phyloP scores from a whole-genome alignment of 2,329 filamentous ascomycete species.

The Niveomyces coronatus region DNA sequence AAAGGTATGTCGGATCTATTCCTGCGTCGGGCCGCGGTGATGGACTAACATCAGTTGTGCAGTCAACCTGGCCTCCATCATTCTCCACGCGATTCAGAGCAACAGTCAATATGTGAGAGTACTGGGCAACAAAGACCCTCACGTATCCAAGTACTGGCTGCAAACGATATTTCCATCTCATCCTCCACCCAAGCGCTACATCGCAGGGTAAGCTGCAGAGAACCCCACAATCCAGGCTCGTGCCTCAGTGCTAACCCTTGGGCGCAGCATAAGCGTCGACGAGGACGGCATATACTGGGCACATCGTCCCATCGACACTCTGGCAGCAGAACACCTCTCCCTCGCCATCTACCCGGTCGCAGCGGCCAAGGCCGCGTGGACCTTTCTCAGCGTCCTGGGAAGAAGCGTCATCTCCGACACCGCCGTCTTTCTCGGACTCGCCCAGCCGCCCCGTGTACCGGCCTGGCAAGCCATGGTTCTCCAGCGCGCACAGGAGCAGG shows the following conservation, averaged over 20 bases:
- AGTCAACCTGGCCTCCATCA: conserved; percentile 29
- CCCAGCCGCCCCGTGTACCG: conserved; percentile 16
- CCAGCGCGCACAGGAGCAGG: conserved; percentile 18
- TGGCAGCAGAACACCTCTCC: conserved; percentile 32
- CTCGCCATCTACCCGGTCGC: conserved; percentile 45
- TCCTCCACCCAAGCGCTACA: conserved; percentile 49
- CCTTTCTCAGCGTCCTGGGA: conserved; percentile 37
- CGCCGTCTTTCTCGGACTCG: conserved; percentile 35
- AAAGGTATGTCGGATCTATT: conserved; percentile 27
- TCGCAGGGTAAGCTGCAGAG: conserved; percentile 54
- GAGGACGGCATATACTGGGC: conserved; percentile 38
- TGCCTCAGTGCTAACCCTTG: no score
- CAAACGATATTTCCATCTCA: conserved; percentile 48
- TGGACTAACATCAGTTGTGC: background rate
- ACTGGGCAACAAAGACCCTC: conserved; percentile 37
- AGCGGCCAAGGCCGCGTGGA: conserved; percentile 39
- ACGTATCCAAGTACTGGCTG: conserved; percentile 45
- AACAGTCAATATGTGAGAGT: conserved; percentile 30
- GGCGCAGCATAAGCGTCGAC: conserved; percentile 39
- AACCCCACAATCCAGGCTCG: no score
- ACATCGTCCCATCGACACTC: conserved; percentile 37
- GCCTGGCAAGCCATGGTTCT: conserved; percentile 23
- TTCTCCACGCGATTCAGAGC: conserved; percentile 27
- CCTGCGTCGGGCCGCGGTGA: background rate
- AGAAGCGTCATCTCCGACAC: conserved; percentile 34